These are phyloP conservation scores for Mercurialis annua DNA, from an alignment of 345 rosid species.

Conservation along the genomic window DNA sequence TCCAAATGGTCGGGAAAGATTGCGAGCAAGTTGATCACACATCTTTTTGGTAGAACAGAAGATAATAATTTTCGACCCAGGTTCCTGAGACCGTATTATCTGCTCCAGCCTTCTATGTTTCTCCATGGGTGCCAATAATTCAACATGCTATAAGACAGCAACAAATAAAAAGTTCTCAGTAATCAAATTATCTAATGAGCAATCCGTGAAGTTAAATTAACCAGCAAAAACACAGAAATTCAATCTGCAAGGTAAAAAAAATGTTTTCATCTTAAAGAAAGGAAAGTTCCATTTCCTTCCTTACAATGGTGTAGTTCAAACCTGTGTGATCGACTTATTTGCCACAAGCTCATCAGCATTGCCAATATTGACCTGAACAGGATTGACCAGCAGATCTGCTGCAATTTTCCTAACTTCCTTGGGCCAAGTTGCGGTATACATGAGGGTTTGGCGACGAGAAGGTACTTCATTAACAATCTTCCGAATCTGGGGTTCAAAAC, in stretches of 20 bases:
- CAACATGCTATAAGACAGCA: slow-evolving; percentile 55
- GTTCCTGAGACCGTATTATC: slow-evolving; percentile 81
- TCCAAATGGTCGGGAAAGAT: slow-evolving; percentile 65
- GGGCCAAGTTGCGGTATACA: slow-evolving; percentile 99
- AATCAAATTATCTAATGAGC: not conserved
- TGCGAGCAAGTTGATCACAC: slow-evolving; percentile 87
- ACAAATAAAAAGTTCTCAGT: not conserved
- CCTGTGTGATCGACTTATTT: slow-evolving; percentile 98
- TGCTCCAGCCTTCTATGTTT: slow-evolving; percentile 92
- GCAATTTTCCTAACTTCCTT: slow-evolving; percentile 97
- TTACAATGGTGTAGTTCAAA: slow-evolving; percentile 18
- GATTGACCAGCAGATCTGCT: slow-evolving; percentile 84
- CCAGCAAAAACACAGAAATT: not conserved
- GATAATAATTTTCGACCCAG: slow-evolving; percentile 74
- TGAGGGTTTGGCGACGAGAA: slow-evolving; percentile 88
- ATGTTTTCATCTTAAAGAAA: not conserved
- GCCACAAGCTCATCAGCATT: slow-evolving; percentile 98
- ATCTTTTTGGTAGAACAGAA: slow-evolving; percentile 87
- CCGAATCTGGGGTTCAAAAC: slow-evolving; percentile 95
- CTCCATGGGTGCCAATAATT: slow-evolving; percentile 73
- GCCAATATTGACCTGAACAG: slow-evolving; percentile 96
- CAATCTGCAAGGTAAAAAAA: not conserved
- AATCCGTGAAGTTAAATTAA: not conserved
- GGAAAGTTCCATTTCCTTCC: not conserved
- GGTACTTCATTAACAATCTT: slow-evolving; percentile 96